phyloP scores from a whole-genome alignment of 805 yeast species.

The Wickerhamiella vanderwaltii region DNA sequence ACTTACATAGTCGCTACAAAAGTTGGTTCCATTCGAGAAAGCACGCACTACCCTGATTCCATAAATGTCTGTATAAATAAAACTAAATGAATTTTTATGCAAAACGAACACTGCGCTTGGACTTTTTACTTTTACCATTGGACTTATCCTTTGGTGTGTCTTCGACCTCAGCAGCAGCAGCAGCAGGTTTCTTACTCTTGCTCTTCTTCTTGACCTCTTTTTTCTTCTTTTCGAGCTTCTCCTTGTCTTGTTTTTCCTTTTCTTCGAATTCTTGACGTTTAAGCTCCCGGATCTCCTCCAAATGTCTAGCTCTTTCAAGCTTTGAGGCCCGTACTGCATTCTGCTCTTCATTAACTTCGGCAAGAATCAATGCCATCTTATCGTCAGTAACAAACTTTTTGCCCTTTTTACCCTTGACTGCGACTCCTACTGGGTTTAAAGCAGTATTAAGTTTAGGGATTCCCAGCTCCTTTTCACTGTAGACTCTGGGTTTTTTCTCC shows the following conservation, averaged over 20 bases:
- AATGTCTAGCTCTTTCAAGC: slow-evolving; percentile 74
- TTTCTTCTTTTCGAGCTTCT: slow-evolving; percentile 64
- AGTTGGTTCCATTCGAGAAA: background rate
- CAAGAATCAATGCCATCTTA: slow-evolving; percentile 62
- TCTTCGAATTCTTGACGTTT: slow-evolving; percentile 79
- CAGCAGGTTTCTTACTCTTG: slow-evolving; percentile 22
- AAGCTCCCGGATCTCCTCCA: slow-evolving; percentile 80
- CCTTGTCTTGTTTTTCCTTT: slow-evolving; percentile 58
- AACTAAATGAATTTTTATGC: background rate
- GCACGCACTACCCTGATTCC: background rate
- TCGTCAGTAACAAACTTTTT: slow-evolving; percentile 51
- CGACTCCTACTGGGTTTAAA: slow-evolving; percentile 67
- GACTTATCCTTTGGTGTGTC: no score
- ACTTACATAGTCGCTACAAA: background rate
- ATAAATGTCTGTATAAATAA: background rate
- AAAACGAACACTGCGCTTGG: background rate
- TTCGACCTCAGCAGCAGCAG: background rate
- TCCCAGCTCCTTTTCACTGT: slow-evolving; percentile 65
- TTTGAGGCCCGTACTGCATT: slow-evolving; percentile 77
- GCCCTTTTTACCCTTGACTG: slow-evolving; percentile 67
- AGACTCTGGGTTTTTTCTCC: slow-evolving; percentile 28
- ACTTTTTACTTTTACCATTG: no score
- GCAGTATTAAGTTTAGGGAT: slow-evolving; percentile 75
- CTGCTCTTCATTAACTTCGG: slow-evolving; percentile 67
- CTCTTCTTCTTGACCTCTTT: slow-evolving; percentile 63